Base-by-base conservation (phyloP, 164 flowering plant genomes). In the Cinnamomum chago region DNA sequence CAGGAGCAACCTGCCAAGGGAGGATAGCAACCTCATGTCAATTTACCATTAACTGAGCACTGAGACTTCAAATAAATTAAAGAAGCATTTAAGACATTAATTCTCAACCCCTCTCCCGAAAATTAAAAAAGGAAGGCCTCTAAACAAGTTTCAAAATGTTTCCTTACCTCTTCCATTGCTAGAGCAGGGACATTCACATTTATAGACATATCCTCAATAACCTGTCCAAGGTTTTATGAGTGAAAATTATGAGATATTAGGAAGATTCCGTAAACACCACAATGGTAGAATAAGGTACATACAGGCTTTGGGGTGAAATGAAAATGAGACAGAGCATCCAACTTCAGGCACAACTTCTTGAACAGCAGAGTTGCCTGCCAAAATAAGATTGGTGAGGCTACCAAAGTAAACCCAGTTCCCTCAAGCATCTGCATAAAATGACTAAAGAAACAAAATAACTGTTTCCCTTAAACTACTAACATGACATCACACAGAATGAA, bases 301-400 rank as follows among this genome's bases (percentile, higher is more conserved):
- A 95, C 99, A 78, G 98, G 99, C 81, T 93, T 95, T 70, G 99
- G 99, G 58, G 90, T 81, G 83, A 90, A 95, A 84, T 93, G 92
- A 85, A 92, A 95, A 85, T 92, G 98, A 70, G 99, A 93, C 74
- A 95, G 85, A 35, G 97, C 98, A 79, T 95, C 98, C 90, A 93
- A 81, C 86, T 92, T 90, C 81, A 90, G 76, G 76, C 95, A 89
- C 9, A 95, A 83, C 77, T 73, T 87, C 85, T 92, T 91, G 81
- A 90, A 92, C 33, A 92, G 80, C 76, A 79, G 65, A 78, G 83
- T 87, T 55, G 97, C 95, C 98, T 93, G 89, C 17, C 71, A 20
- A 18, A 40, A 35, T 18, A 70, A 47, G 62, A 12, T 5, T 18
- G n/a, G 5, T 20, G 20, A 68, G 67, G 6, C 22, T 30, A 14